Base-by-base conservation (phyloP, 139 green algal genomes). In the Desmodesmus armatus region DNA sequence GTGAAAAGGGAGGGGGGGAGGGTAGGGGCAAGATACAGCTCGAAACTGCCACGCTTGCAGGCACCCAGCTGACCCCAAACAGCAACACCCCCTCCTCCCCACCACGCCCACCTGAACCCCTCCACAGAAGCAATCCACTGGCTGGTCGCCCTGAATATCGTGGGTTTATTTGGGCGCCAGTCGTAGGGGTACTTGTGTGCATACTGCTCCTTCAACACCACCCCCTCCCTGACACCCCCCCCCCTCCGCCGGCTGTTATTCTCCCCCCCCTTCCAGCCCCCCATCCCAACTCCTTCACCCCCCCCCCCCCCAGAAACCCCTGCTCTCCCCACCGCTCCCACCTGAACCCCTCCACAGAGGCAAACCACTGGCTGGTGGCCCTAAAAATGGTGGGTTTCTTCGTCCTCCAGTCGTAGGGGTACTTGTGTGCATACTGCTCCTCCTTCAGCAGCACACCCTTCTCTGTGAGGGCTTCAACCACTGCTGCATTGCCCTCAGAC, bases 171-270 rank as follows among this genome's bases (percentile, higher is more conserved):
- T 47, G 97, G 99, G 51, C 98, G 92, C 98, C 98, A 99, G 91
- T 99, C 98, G 88, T 99, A 99, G 1, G 98, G 97, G 90, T 99
- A 99, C 91, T 99, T 99, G 96, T 99, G 98, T 35, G 83, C 91
- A 87, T 99, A 99, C 31, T 66, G 21, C 88, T 99, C 96, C 90
- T 97, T 91, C 88, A 91, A 84, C 37, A 99, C 85, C 80, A 99
- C 92, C 15, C 86, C 90, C 2, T 89, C 92, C 49, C 4, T n/a
- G n/a, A n/a, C n/a, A n/a, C n/a, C n/a, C n/a, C n/a, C n/a, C n/a
- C n/a, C n/a, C n/a, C n/a, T n/a, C n/a, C n/a, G n/a, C n/a, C n/a
- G n/a, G n/a, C n/a, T n/a, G n/a, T n/a, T n/a, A n/a, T n/a, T n/a
- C n/a, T n/a, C n/a, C n/a, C n/a, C n/a, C n/a, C n/a, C n/a, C n/a